phyloP scores from a whole-genome alignment of 495 filamentous ascomycete species.

The Parachaetomium inaequale region DNA sequence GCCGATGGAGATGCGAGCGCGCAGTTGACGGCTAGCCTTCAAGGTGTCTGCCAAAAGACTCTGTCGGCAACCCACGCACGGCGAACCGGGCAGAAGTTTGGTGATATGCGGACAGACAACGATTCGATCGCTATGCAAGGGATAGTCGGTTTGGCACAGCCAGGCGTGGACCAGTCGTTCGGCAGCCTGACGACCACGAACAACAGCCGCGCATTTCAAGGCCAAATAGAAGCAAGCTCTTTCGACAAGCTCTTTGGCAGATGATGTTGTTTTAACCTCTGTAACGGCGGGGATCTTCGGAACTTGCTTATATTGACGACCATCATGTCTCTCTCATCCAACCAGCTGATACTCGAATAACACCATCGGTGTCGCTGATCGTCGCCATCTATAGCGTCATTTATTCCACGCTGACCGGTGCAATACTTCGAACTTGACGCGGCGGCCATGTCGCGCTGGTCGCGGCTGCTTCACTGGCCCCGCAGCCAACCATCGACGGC shows the following conservation, averaged over 20 bases:
- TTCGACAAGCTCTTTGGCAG: constrained; percentile 11
- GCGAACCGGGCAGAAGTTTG: constrained; percentile 13
- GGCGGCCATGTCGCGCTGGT: no score
- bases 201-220: constrained; percentile 11
- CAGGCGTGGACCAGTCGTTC: constrained; percentile 11
- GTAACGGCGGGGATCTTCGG: constrained; percentile 3
- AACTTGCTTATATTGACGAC: neutral
- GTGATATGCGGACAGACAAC: no score
- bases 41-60: constrained; percentile 10
- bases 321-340: neutral
- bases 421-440: no score
- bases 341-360: neutral
- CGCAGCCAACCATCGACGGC: no score
- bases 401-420: neutral
- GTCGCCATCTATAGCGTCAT: neutral
- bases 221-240: constrained; percentile 12
- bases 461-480: no score
- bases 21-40: constrained; percentile 5
- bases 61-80: constrained; percentile 9
- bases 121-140: no score
- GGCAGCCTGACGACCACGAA: neutral
- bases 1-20: constrained; percentile 7
- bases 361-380: neutral
- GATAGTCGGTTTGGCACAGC: constrained; percentile 15
- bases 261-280: constrained; percentile 1